Evolutionary conservation across 202 grass and related monocot genomes (phyloP).

Genomic region (Panicum hallii): DNA sequence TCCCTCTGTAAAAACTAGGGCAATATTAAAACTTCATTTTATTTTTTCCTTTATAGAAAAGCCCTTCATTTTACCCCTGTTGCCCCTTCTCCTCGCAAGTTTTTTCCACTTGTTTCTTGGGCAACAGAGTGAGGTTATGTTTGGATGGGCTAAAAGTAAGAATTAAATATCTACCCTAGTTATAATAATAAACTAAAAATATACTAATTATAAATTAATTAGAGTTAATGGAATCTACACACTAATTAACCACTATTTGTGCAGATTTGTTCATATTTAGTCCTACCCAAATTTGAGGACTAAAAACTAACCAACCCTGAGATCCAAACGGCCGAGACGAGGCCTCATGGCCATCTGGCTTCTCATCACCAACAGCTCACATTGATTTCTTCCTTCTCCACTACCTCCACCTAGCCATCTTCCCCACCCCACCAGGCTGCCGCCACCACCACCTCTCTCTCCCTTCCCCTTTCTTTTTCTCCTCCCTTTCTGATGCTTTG

Average conservation of each 20-base stretch:
- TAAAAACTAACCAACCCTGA: too few relatives aligned
- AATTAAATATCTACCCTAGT: too few relatives aligned
- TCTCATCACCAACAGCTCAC: slow-evolving; percentile 58
- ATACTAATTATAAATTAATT: too few relatives aligned
- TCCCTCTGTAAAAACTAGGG: neutral
- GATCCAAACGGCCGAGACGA: too few relatives aligned
- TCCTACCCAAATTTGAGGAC: too few relatives aligned
- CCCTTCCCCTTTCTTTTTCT: slow-evolving; percentile 22
- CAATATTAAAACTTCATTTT: neutral
- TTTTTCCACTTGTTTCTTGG: neutral
- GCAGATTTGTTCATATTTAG: too few relatives aligned
- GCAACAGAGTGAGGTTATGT: neutral
- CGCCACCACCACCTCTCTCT: neutral
- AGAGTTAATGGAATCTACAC: too few relatives aligned
- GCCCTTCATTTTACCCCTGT: neutral
- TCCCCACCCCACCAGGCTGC: slow-evolving; percentile 31
- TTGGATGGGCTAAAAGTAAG: too few relatives aligned
- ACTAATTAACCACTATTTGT: too few relatives aligned
- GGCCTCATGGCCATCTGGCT: slow-evolving; percentile 41
- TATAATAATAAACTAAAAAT: too few relatives aligned
- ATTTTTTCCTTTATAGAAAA: neutral
- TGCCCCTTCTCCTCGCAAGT: neutral
- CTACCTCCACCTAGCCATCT: slow-evolving; percentile 29
- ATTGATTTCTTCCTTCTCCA: slow-evolving; percentile 58
- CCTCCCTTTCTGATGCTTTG: slow-evolving; percentile 60